These are phyloP conservation scores for Exobasidium rhododendri DNA, from an alignment of 1,284 basidiomycete species.

Conservation along the genomic window DNA sequence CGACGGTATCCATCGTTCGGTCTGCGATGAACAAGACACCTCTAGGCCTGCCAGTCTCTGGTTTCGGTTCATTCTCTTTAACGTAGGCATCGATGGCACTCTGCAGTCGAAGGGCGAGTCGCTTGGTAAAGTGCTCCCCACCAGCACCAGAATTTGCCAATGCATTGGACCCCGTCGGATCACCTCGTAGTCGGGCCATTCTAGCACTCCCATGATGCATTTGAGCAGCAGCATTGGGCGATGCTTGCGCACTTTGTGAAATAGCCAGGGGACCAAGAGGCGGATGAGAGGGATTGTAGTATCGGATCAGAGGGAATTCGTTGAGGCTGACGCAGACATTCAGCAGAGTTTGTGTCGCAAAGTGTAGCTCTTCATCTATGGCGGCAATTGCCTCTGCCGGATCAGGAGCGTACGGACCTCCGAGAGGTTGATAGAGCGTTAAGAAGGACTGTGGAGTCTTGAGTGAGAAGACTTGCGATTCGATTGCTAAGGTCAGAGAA, in stretches of 20 bases:
- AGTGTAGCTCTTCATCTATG: constrained; percentile 49
- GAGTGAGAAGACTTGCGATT: constrained; percentile 46
- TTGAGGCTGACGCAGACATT: constrained; percentile 87
- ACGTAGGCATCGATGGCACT: constrained; percentile 36
- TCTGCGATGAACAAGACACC: constrained; percentile 88
- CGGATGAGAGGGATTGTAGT: constrained; percentile 77
- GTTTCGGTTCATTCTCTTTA: constrained; percentile 59
- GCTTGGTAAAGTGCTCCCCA: constrained; percentile 45
- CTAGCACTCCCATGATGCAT: constrained; percentile 33
- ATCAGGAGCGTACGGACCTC: constrained; percentile 59
- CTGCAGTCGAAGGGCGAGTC: constrained; percentile 43
- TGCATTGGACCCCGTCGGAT: constrained; percentile 10
- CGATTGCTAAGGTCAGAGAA: constrained; percentile 11
- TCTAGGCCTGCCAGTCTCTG: constrained; percentile 68
- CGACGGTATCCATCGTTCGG: constrained; percentile 85
- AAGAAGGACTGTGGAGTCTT: constrained; percentile 40
- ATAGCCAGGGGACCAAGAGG: constrained; percentile 70
- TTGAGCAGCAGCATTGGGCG: constrained; percentile 28
- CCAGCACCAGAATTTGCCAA: constrained; percentile 9
- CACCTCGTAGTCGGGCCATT: constrained; percentile 33
- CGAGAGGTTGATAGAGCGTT: constrained; percentile 31
- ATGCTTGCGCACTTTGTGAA: constrained; percentile 23
- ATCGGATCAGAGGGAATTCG: constrained; percentile 91
- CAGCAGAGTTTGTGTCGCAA: constrained; percentile 43
- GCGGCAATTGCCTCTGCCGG: constrained; percentile 33